These are phyloP conservation scores for Alternaria dauci DNA, from an alignment of 2,329 filamentous ascomycete species.

Conservation along the genomic window DNA sequence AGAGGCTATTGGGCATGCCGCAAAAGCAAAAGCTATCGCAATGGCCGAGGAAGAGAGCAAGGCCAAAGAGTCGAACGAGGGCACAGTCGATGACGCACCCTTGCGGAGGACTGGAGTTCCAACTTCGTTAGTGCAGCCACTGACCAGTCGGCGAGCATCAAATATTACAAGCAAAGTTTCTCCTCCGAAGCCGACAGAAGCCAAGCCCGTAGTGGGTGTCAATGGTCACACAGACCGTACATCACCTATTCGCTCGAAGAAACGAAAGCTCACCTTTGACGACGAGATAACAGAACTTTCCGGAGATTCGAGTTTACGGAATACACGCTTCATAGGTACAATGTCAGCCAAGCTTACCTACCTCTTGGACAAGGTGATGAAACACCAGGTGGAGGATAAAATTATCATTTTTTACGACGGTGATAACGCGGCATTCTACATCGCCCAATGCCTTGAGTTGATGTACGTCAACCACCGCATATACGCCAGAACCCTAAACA, in stretches of 20 bases:
- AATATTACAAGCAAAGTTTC: slow-evolving; percentile 29
- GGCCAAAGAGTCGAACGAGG: slow-evolving; percentile 17
- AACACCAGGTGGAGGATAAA: slow-evolving; percentile 76
- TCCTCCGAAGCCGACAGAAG: slow-evolving; percentile 26
- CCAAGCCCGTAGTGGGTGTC: not conserved
- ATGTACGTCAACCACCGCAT: slow-evolving; percentile 69
- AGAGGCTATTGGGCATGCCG: slow-evolving; percentile 35
- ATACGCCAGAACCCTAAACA: slow-evolving; percentile 70
- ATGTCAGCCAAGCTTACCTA: slow-evolving; percentile 89
- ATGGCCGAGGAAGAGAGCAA: slow-evolving; percentile 34
- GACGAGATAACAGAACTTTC: slow-evolving; percentile 44
- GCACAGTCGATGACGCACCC: slow-evolving; percentile 4
- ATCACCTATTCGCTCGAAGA: slow-evolving; percentile 35
- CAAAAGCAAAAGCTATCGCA: slow-evolving; percentile 36
- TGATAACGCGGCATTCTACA: slow-evolving; percentile 85
- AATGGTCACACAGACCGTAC: not conserved
- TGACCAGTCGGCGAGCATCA: slow-evolving; percentile 39
- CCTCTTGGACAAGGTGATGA: slow-evolving; percentile 74
- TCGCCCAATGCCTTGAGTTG: slow-evolving; percentile 82
- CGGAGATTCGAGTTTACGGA: slow-evolving; percentile 63
- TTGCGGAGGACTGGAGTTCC: slow-evolving; percentile 52
- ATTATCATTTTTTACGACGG: slow-evolving; percentile 93
- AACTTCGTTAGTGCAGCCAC: slow-evolving; percentile 49
- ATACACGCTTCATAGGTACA: slow-evolving; percentile 75
- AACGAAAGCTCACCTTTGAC: slow-evolving; percentile 43